A percentile compares a stretch with the other conserved stretches of the same genome.
phyloP scores from a whole-genome alignment of 345 rosid genomes.

The Luvunga scandens region DNA sequence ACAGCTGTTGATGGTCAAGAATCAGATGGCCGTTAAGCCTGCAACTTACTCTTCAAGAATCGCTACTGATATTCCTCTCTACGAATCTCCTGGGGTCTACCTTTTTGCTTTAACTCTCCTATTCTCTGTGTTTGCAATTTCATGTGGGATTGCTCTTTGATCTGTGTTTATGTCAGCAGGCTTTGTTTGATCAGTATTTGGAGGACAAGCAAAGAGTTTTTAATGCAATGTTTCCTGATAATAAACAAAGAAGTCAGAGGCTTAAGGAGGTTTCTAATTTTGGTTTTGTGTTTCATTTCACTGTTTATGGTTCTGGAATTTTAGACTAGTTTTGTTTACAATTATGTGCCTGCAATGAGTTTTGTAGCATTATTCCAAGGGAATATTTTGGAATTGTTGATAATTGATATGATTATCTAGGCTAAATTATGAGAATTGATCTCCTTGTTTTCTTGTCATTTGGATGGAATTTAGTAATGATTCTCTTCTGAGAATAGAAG shows the following conservation, averaged over 20 bases:
- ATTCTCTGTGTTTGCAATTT: neutral
- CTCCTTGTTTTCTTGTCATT: neutral
- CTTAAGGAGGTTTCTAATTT: conserved; percentile 55
- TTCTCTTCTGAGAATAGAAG: neutral
- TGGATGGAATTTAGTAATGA: neutral
- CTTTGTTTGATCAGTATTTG: conserved; percentile 77
- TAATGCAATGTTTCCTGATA: conserved; percentile 79
- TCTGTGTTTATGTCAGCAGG: conserved; percentile 37
- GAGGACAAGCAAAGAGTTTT: conserved; percentile 79
- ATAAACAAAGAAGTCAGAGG: conserved; percentile 55
- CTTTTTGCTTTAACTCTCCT: neutral
- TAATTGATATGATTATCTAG: neutral
- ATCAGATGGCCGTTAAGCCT: conserved; percentile 38
- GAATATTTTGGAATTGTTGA: neutral
- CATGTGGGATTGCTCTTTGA: neutral
- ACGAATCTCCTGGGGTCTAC: conserved; percentile 79
- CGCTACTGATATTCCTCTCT: conserved; percentile 72
- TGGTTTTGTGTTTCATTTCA: neutral
- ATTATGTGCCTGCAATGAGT: neutral
- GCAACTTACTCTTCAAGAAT: conserved; percentile 64
- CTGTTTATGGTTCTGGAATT: neutral
- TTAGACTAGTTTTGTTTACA: neutral
- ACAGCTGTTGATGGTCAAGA: conserved; percentile 13
- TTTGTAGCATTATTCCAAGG: neutral
- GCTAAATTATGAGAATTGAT: neutral